Base-by-base conservation (phyloP, 2,329 filamentous ascomycete genomes). In the Ustilaginoidea virens region DNA sequence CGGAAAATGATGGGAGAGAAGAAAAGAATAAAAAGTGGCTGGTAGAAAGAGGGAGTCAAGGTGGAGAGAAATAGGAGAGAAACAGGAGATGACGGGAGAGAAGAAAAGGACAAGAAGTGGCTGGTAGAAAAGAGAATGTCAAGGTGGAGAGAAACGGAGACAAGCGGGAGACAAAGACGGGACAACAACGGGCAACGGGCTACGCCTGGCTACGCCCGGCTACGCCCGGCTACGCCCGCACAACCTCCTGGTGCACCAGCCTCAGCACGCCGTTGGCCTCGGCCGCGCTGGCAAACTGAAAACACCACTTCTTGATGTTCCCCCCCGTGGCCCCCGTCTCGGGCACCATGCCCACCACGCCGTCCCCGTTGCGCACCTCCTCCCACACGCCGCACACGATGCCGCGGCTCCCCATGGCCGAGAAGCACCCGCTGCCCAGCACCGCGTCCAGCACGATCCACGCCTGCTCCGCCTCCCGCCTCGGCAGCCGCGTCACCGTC, bases 351-450 rank as follows among this genome's bases (percentile, higher is more conserved):
- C 66, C 67, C 8, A 63, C 57, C 23, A 63, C 60, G 15, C 69
- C 69, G 15, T 69, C 61, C 36, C 69, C 69, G 37, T 75, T 69
- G 27, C 73, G 73, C 40, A 77, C 58, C 38, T 82, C 74, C 49
- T 90, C 80, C 73, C 83, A 90, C 20, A 94, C 78, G 39, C 80
- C 86, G 32, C 92, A 74, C 2, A 90, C 81, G 43, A 94, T 87
- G 26, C 86, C 86, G 19, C 80, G 79, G 39, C 79, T 72, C 5
- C 82, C 86, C 35, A 93, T 72, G 12, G 80, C 63, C 39, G 86
- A 79, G 53, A 93, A 92, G 45, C 80, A 86, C 32, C 73, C 80
- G 47, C 85, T 83, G 8, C 79, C 79, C 2, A 94, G 61, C 27
- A 85, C 85, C 1, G 81, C 82, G 49, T 96, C 87, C 1, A 94